Base-by-base conservation (phyloP, 805 yeast genomes). In the Teunomyces kruisii region DNA sequence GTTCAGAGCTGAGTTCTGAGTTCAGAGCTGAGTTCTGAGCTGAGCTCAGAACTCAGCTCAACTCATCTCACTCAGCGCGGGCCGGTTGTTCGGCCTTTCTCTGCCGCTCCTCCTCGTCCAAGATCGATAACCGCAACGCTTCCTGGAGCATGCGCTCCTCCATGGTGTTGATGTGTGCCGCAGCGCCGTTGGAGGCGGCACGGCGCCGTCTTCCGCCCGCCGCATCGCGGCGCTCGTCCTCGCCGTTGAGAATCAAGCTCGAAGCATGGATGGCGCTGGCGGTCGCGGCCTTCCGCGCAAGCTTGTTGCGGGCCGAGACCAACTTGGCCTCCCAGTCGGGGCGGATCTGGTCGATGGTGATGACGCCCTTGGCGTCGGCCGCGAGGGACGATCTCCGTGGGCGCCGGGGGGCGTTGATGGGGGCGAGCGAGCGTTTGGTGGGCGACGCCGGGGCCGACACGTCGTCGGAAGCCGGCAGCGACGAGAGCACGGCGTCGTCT, bases 191-290 rank as follows among this genome's bases (percentile, higher is more conserved):
- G 30, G 46, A 46, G n/a, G 42, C 31, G 5, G 38, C 46, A 33
- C 56, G 46, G 26, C 53, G 36, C 39, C 58, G 44, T 88, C 49
- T 47, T 14, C 46, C 29, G 17, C 53, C 60, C 12, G 28, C 38
- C 28, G 28, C 22, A 14, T 16, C 37, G 17, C 37, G 26, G 15
- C 28, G 38, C 22, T n/a, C 38, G 14, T 55, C 57, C n/a, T 60
- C 55, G 35, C 52, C 62, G 42, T 67, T 56, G 12, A 84, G 71
- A 27, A 89, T 60, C 55, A 88, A 76, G 45, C 90, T 89, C 9
- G 95, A 82, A 2, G 96, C 91, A 65, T 92, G 98, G 32, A 92
- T 79, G 0, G 96, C 96, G 28, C 88, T 88, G 0, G 98, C 98
- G 10, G 96, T 88, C 0, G 97, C 97, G 0, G 97, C 84, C 56